A percentile compares a stretch with the other conserved stretches of the same genome.
Evolutionary conservation across 2,329 filamentous ascomycete genomes (phyloP).

Genomic region (Fusarium buxicola): DNA sequence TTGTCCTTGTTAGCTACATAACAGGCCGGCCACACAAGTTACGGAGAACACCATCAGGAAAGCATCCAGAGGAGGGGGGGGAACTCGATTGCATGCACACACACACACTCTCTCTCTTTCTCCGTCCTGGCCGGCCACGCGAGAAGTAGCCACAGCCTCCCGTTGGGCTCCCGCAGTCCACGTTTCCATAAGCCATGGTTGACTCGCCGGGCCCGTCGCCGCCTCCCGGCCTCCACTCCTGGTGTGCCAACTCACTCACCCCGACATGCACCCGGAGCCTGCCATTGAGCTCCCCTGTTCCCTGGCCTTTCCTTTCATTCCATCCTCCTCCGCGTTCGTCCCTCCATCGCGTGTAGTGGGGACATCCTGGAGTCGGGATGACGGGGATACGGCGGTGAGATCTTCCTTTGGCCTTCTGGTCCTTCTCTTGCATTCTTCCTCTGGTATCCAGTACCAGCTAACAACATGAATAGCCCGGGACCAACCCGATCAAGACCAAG

Average conservation of each 20-base stretch:
- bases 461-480: background rate
- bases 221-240: slow-evolving; percentile 9
- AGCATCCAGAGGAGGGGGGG: slow-evolving; percentile 1
- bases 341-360: slow-evolving; percentile 32
- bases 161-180: slow-evolving; percentile 26
- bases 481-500: slow-evolving; percentile 7
- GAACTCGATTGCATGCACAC: slow-evolving; percentile 5
- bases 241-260: slow-evolving; percentile 35
- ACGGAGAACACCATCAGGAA: background rate
- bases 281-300: background rate
- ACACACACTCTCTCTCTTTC: too few species aligned
- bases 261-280: slow-evolving; percentile 2
- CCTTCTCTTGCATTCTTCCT: background rate
- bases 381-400: slow-evolving; percentile 26
- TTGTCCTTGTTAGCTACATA: background rate
- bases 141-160: slow-evolving; percentile 12
- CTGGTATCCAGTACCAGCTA: background rate
- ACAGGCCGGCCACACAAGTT: background rate
- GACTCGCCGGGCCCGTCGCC: slow-evolving; percentile 18
- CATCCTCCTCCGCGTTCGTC: slow-evolving; percentile 28
- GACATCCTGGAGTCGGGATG: background rate
- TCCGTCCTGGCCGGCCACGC: slow-evolving; percentile 17
- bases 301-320: slow-evolving; percentile 1
- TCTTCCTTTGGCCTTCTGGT: slow-evolving; percentile 8
- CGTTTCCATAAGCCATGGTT: slow-evolving; percentile 16